Conservation (phyloP, 148 eudicot species). For the Rhododendron ferrugineum region DNA sequence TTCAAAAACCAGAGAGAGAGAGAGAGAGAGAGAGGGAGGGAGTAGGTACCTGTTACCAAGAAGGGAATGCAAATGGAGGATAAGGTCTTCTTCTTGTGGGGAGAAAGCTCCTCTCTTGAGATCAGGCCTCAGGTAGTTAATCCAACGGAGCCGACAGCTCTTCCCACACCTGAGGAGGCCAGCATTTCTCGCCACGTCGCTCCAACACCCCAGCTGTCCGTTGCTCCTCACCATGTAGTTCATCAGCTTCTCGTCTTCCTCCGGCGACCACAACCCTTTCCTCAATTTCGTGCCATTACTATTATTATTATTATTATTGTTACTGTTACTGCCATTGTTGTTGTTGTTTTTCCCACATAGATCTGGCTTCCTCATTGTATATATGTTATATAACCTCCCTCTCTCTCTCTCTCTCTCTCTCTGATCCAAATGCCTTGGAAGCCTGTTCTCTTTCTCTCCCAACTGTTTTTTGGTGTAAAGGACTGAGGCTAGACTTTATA, state of each 20-base stretch:
- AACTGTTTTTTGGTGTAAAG: slow-evolving; percentile 9
- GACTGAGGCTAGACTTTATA: slow-evolving; percentile 26
- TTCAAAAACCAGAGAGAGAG: background rate
- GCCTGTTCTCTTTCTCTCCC: background rate
- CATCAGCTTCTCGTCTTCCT: slow-evolving; percentile 62
- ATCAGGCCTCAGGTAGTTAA: slow-evolving; percentile 59
- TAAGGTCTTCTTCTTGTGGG: slow-evolving; percentile 58
- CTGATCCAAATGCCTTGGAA: slow-evolving; percentile 12
- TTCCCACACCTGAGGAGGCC: slow-evolving; percentile 58
- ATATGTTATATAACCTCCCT: background rate
- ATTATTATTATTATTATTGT: background rate
- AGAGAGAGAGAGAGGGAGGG: slow-evolving; percentile 3
- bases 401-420: background rate
- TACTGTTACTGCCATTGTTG: background rate
- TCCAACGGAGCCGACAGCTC: slow-evolving; percentile 64
- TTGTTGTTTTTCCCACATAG: slow-evolving; percentile 21
- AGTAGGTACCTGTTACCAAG: slow-evolving; percentile 35
- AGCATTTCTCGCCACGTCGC: slow-evolving; percentile 64
- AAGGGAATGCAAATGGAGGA: slow-evolving; percentile 53
- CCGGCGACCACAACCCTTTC: slow-evolving; percentile 67
- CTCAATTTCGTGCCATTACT: slow-evolving; percentile 27
- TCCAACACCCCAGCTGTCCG: slow-evolving; percentile 54
- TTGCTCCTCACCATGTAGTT: slow-evolving; percentile 48
- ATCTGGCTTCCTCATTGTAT: slow-evolving; percentile 53
- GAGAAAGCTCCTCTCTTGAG: slow-evolving; percentile 63